Conservation (phyloP, 306 rosid genomes). For the Vigna hirtella region DNA sequence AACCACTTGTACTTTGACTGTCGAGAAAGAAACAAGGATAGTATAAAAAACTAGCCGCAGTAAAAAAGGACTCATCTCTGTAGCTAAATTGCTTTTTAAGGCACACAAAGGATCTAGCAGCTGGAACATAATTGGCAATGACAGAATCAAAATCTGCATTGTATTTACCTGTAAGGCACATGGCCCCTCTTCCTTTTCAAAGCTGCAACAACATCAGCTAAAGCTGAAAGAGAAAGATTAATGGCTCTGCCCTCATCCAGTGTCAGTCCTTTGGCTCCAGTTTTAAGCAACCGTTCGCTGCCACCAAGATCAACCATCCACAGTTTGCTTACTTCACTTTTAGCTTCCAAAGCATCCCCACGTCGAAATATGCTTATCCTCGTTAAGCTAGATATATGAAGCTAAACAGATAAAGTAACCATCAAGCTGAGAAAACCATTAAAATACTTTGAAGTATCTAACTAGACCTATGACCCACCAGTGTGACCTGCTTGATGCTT, state of each 20-base stretch:
- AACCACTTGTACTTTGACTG: constrained; percentile 43
- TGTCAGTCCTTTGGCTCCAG: constrained; percentile 91
- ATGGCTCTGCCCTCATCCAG: constrained; percentile 97
- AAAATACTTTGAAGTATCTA: constrained; percentile 48
- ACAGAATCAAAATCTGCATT: constrained; percentile 26
- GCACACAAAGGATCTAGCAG: constrained; percentile 24
- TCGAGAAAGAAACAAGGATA: constrained; percentile 42
- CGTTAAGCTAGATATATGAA: constrained; percentile 97
- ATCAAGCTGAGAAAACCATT: constrained; percentile 77
- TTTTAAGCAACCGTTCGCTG: constrained; percentile 88
- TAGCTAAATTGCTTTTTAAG: constrained; percentile 29
- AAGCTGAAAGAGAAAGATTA: constrained; percentile 96
- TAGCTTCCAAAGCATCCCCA: constrained; percentile 62
- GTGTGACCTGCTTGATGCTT: constrained; percentile 97
- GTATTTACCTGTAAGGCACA: constrained; percentile 91
- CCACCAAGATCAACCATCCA: constrained; percentile 99
- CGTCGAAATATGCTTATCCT: constrained; percentile 81
- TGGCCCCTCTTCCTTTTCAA: constrained; percentile 84
- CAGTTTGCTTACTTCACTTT: constrained; percentile 74
- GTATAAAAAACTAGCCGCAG: constrained; percentile 21
- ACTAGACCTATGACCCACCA: constrained; percentile 75
- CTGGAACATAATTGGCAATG: constrained; percentile 35
- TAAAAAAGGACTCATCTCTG: constrained; percentile 21
- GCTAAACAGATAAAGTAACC: constrained; percentile 91
- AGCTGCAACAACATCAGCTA: constrained; percentile 95